Conservation (phyloP, 192 early-diverging fungal species). For the Entomortierella lignicola region DNA sequence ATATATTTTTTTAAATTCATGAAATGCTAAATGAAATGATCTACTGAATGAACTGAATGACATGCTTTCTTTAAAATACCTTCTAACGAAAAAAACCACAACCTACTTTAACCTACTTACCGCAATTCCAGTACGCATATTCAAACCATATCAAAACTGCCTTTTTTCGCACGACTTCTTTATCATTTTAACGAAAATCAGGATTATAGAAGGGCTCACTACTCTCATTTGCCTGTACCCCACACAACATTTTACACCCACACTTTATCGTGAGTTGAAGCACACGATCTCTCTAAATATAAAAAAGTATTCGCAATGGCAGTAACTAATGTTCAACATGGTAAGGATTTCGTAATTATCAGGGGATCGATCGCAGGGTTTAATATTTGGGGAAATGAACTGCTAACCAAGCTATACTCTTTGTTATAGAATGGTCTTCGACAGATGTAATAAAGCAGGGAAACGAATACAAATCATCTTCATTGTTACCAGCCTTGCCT, state of each 20-base stretch:
- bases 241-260: neutral
- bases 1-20: neutral
- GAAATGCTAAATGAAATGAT: constrained; percentile 1
- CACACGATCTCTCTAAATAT: too few relatives aligned
- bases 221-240: neutral
- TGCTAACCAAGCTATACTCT: neutral
- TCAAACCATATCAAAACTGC: neutral
- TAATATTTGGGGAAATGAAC: neutral
- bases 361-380: neutral
- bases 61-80: neutral
- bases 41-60: neutral
- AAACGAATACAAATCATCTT: constrained; percentile 12
- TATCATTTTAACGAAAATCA: neutral
- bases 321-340: constrained; percentile 27
- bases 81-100: too few relatives aligned
- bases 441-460: constrained; percentile 28
- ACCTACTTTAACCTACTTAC: neutral
- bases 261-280: too few relatives aligned
- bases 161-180: neutral
- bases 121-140: neutral
- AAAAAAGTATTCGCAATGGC: constrained; percentile 30
- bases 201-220: constrained; percentile 19
- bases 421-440: constrained; percentile 27
- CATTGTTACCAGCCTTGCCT: constrained; percentile 39
- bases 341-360: constrained; percentile 1